Evolutionary conservation across 164 flowering plant genomes (phyloP).

Genomic region (Vitis cinerea): DNA sequence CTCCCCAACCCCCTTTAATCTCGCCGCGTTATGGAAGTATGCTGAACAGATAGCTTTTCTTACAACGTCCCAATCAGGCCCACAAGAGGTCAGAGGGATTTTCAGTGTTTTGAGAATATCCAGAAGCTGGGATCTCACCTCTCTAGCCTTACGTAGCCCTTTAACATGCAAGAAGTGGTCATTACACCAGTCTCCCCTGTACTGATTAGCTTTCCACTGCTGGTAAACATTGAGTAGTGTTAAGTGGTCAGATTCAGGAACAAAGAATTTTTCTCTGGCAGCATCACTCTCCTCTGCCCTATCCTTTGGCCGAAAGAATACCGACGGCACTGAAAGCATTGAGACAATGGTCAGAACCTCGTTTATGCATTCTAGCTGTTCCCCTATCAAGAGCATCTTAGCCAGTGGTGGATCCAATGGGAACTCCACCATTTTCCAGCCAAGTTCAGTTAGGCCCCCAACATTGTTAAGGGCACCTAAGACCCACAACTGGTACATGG

Average conservation of each 20-base stretch:
- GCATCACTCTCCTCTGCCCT: conserved; percentile 91
- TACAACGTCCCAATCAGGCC: conserved; percentile 71
- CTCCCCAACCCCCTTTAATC: conserved; percentile 81
- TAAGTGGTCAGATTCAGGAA: conserved; percentile 92
- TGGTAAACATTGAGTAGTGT: conserved; percentile 81
- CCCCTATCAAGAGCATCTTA: conserved; percentile 89
- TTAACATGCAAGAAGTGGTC: conserved; percentile 88
- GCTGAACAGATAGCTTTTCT: conserved; percentile 91
- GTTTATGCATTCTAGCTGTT: conserved; percentile 60
- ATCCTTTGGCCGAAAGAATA: conserved; percentile 89
- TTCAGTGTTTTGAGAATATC: conserved; percentile 76
- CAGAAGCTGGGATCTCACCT: conserved; percentile 83
- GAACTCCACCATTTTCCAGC: conserved; percentile 97
- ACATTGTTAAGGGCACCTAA: conserved; percentile 85
- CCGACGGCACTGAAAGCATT: conserved; percentile 95
- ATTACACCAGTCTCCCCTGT: conserved; percentile 89
- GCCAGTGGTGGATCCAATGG: conserved; percentile 96
- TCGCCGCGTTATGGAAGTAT: conserved; percentile 86
- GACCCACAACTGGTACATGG: conserved; percentile 95
- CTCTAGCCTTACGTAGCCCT: conserved; percentile 83
- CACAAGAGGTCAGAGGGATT: conserved; percentile 66
- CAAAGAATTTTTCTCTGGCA: conserved; percentile 84
- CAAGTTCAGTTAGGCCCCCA: conserved; percentile 74
- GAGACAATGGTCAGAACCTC: conserved; percentile 90
- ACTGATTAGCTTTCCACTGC: conserved; percentile 81